A percentile compares a stretch with the other conserved stretches of the same genome.
phyloP scores from a whole-genome alignment of 2,329 filamentous ascomycete genomes.

The Exophiala bonariae region DNA sequence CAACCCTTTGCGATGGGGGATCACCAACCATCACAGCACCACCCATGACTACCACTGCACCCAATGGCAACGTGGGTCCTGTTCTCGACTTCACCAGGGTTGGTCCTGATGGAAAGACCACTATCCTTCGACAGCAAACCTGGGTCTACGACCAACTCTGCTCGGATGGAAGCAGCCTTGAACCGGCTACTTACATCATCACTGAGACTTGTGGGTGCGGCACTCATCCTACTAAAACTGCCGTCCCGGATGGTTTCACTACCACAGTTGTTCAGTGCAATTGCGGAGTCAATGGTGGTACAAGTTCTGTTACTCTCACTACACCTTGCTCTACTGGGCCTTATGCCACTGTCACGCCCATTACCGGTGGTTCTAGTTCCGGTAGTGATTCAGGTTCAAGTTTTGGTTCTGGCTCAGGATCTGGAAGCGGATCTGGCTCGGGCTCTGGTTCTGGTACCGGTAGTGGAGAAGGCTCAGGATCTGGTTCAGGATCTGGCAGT shows the following conservation, averaged over 20 bases:
- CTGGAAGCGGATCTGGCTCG: slow-evolving; percentile 9
- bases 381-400: slow-evolving; percentile 1
- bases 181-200: slow-evolving; percentile 33
- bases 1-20: slow-evolving; percentile 18
- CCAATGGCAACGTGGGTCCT: slow-evolving; percentile 7
- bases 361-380: slow-evolving; percentile 6
- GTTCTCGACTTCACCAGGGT: slow-evolving; percentile 25
- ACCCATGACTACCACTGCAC: slow-evolving; percentile 2
- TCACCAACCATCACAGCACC: slow-evolving; percentile 20
- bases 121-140: slow-evolving; percentile 26
- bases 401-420: slow-evolving; percentile 20
- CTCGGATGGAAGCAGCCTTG: slow-evolving; percentile 24
- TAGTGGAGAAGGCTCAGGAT: slow-evolving; percentile 1
- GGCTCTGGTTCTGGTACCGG: slow-evolving; percentile 12
- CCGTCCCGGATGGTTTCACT: slow-evolving; percentile 24
- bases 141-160: slow-evolving; percentile 30
- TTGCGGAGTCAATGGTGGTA: slow-evolving; percentile 19
- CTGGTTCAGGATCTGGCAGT: slow-evolving; percentile 1
- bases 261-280: slow-evolving; percentile 25
- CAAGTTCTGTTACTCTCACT: slow-evolving; percentile 25
- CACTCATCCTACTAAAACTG: slow-evolving; percentile 11
- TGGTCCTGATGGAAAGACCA: slow-evolving; percentile 23
- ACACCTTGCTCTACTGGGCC: slow-evolving; percentile 26
- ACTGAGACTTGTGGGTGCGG: slow-evolving; percentile 32
- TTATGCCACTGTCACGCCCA: slow-evolving; percentile 23